These are phyloP conservation scores for Diaporthe humulicola DNA, from an alignment of 2,329 filamentous ascomycete genomes.

Conservation along the genomic window DNA sequence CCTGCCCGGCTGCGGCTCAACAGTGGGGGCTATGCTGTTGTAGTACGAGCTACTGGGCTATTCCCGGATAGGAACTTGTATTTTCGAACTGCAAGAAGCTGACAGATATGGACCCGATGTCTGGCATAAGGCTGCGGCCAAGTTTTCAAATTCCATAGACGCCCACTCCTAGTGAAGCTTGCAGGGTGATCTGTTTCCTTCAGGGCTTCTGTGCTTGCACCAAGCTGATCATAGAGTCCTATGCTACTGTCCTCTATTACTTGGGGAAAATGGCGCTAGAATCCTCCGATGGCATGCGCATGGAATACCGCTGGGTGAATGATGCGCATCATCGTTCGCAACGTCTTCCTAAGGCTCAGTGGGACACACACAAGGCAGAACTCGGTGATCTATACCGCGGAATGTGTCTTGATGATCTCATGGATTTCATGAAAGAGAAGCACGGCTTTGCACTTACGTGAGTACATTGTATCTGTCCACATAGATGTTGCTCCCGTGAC, in stretches of 20 bases:
- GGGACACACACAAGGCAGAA: not conserved
- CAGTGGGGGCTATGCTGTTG: not conserved
- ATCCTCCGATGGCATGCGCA: not conserved
- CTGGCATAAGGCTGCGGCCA: not conserved
- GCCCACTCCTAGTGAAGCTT: not conserved
- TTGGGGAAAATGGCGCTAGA: not conserved
- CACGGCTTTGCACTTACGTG: conserved; percentile 1
- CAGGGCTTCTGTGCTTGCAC: not conserved
- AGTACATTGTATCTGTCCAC: not conserved
- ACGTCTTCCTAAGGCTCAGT: not conserved
- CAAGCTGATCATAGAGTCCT: not conserved
- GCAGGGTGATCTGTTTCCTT: not conserved
- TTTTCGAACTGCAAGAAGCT: not conserved
- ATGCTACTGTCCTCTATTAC: not conserved
- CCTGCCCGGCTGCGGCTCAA: not conserved
- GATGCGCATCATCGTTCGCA: not conserved
- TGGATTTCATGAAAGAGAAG: not conserved
- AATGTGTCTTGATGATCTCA: not conserved
- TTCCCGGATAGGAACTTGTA: not conserved
- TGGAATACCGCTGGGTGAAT: not conserved
- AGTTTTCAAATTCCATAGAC: not conserved
- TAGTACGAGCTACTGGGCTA: not conserved
- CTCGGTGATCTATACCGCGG: not conserved
- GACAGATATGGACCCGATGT: not conserved
- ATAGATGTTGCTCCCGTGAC: not conserved